Base-by-base conservation (phyloP, 2,329 filamentous ascomycete genomes). In the Paracorniculantispora psalliotae region DNA sequence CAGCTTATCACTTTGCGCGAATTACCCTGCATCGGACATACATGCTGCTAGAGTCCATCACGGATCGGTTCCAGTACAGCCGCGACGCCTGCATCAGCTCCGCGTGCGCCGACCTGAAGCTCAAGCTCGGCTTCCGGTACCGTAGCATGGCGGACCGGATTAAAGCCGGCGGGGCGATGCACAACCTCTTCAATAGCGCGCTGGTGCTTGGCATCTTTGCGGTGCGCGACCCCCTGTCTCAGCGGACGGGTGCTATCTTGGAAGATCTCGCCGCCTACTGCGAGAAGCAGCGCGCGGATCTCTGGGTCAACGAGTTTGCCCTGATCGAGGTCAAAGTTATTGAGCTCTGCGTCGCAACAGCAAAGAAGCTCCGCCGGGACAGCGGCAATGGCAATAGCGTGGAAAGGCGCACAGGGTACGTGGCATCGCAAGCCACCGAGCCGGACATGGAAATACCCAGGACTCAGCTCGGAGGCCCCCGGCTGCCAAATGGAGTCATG, bases 121-220 rank as follows among this genome's bases (percentile, higher is more conserved):
- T 73, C 62, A 64, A 70, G 10, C 67, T 76, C 9, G 63, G 67
- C 17, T 67, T 70, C n/a, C 67, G 72, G 30, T 61, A 64, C 15
- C 65, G 69, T 37, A 65, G 64, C 7, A 66, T 70, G 15, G 70
- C 65, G 0, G 72, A 74, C 30, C 66, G 73, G 1, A 62, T 73
- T 43, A 71, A 69, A 50, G 72, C 69, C 66, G 68, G 68, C 5
- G 59, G 73, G 0, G 72, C 70, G 1, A 68, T 72, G 33, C 73
- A 73, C 35, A 71, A 75, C 39, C 67, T 77, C 6, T 76, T 76
- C 65, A 77, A 76, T 60, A 75, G 73, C 59, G 75, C 74, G 2
- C 60, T 77, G 28, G 72, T 72, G 2, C 63, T 73, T 23, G 69
- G 65, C n/a, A 62, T 72, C 37, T 62, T 73, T 15, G 68, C 60